Evolutionary conservation across 2,329 filamentous ascomycete genomes (phyloP).

Genomic region (Alternaria longipes): DNA sequence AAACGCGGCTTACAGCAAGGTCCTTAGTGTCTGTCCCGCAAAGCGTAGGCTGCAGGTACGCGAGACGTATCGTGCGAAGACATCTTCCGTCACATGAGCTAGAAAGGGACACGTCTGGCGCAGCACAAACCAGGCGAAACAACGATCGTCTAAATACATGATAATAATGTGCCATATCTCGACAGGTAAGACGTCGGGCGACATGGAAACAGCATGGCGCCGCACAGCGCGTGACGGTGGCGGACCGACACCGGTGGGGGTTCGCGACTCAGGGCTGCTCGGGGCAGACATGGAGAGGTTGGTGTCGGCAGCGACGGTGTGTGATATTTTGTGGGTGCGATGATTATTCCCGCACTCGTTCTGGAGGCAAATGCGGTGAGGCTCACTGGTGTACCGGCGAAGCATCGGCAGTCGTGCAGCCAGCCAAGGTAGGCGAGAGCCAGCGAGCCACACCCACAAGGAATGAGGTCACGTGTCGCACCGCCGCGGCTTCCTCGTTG

Average conservation of each 20-base stretch:
- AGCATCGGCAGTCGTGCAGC: slow-evolving; percentile 26
- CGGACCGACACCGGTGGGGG: slow-evolving; percentile 23
- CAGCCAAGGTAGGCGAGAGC: slow-evolving; percentile 5
- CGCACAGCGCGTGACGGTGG: slow-evolving; percentile 5
- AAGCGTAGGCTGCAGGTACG: slow-evolving; percentile 29
- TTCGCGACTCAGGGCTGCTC: slow-evolving; percentile 17
- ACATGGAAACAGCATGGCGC: slow-evolving; percentile 16
- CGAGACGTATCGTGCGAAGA: slow-evolving; percentile 27
- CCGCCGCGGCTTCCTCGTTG: slow-evolving; percentile 18
- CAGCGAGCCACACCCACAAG: neutral
- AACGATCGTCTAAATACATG: slow-evolving; percentile 24
- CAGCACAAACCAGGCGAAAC: slow-evolving; percentile 34
- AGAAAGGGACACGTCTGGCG: slow-evolving; percentile 27
- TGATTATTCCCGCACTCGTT: slow-evolving; percentile 23
- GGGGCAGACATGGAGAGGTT: slow-evolving; percentile 16
- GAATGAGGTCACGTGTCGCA: slow-evolving; percentile 1
- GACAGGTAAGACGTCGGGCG: slow-evolving; percentile 21
- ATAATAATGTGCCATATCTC: slow-evolving; percentile 30
- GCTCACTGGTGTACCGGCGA: slow-evolving; percentile 26
- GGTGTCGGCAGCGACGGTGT: slow-evolving; percentile 14
- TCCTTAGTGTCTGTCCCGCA: slow-evolving; percentile 23
- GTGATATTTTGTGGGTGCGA: slow-evolving; percentile 14
- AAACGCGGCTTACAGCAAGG: slow-evolving; percentile 27
- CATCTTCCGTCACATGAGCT: slow-evolving; percentile 24
- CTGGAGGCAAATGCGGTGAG: slow-evolving; percentile 17